These are phyloP conservation scores for Plantago elongata DNA, from an alignment of 257 asterid genomes.

Conservation along the genomic window DNA sequence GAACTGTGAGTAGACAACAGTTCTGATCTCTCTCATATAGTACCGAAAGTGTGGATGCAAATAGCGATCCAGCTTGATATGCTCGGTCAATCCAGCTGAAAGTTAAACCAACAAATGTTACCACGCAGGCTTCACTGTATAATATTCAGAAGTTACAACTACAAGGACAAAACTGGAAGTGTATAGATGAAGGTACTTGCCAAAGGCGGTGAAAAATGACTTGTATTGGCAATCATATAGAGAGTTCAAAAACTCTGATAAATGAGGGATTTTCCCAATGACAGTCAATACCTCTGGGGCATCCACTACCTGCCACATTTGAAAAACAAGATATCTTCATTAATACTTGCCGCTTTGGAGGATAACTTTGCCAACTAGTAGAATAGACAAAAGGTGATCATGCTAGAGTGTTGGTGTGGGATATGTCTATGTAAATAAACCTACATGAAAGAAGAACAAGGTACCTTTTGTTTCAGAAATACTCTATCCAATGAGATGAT, in stretches of 20 bases:
- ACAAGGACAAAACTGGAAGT: not conserved
- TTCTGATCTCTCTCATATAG: constrained; percentile 75
- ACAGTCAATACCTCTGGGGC: constrained; percentile 92
- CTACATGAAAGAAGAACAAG: constrained; percentile 2
- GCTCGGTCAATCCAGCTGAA: constrained; percentile 73
- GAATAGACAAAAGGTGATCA: too few relatives aligned
- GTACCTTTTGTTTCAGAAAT: constrained; percentile 83
- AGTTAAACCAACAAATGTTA: constrained; percentile 6
- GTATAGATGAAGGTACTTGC: constrained; percentile 33
- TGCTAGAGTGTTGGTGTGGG: not conserved
- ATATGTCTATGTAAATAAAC: not conserved
- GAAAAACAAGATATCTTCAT: too few relatives aligned
- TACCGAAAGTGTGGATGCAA: constrained; percentile 71
- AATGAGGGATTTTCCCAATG: constrained; percentile 67
- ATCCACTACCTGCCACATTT: constrained; percentile 73
- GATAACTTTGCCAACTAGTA: too few relatives aligned
- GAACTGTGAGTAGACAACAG: constrained; percentile 83
- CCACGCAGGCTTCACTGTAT: constrained; percentile 6
- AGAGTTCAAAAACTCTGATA: constrained; percentile 76
- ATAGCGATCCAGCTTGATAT: constrained; percentile 66
- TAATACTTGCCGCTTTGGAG: not conserved
- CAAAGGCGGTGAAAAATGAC: constrained; percentile 78
- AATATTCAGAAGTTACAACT: not conserved
- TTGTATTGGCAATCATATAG: constrained; percentile 78
- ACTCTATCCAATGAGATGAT: constrained; percentile 88